Evolutionary conservation across 331 rosid genomes (phyloP).

Genomic region (Malus hybrid): DNA sequence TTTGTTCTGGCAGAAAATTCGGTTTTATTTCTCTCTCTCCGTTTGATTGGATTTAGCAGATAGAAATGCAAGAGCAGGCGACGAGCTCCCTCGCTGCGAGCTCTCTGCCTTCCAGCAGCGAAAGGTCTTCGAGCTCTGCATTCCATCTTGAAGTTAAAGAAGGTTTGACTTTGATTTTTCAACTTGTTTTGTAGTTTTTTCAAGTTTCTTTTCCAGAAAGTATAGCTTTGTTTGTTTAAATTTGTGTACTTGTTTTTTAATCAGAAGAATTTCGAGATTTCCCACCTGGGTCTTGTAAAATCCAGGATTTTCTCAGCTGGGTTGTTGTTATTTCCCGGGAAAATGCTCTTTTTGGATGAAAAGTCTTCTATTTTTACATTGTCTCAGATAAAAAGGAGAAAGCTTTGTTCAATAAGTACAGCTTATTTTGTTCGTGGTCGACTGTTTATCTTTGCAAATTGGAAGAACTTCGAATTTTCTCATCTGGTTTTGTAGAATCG

Average conservation of each 20-base stretch:
- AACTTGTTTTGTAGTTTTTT: neutral
- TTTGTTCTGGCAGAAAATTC: neutral
- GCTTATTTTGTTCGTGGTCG: neutral
- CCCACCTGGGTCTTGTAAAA: neutral
- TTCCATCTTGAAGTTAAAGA: conserved; percentile 49
- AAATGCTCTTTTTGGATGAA: neutral
- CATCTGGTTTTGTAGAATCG: neutral
- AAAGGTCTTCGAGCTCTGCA: conserved; percentile 67
- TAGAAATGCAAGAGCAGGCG: conserved; percentile 49
- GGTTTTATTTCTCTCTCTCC: neutral
- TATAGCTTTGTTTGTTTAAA: neutral
- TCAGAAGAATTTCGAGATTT: too few relatives aligned
- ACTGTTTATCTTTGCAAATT: neutral
- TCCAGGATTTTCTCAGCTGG: neutral
- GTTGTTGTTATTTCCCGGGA: neutral
- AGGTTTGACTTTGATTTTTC: conserved; percentile 24
- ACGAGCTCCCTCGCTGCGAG: conserved; percentile 64
- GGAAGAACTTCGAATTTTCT: neutral
- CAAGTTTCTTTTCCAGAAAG: neutral
- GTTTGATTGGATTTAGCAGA: neutral
- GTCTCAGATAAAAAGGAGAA: neutral
- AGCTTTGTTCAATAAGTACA: neutral
- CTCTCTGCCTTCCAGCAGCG: conserved; percentile 71
- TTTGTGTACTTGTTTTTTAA: neutral
- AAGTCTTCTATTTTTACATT: neutral